These are phyloP conservation scores for Orbilia oligospora DNA, from an alignment of 2,329 filamentous ascomycete species.

Conservation along the genomic window DNA sequence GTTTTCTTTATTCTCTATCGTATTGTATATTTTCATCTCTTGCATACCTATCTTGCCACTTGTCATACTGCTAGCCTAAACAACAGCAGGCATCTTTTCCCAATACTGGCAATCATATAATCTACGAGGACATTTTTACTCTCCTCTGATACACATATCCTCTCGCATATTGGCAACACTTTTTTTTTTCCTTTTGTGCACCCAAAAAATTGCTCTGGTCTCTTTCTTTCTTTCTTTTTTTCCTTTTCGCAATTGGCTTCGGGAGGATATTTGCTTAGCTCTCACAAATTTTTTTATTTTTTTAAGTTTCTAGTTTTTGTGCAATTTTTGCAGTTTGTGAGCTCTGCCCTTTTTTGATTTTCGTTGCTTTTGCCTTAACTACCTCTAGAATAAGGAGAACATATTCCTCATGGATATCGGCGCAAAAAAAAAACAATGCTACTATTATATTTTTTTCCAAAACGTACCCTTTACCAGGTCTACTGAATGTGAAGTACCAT, in stretches of 20 bases:
- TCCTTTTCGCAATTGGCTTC: slow-evolving; percentile 25
- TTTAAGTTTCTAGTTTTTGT: neutral
- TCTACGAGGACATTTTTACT: slow-evolving; percentile 26
- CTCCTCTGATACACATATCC: slow-evolving; percentile 35
- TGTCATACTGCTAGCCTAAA: slow-evolving; percentile 27
- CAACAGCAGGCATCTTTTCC: slow-evolving; percentile 33
- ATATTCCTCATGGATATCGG: slow-evolving; percentile 59
- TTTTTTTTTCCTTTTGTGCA: slow-evolving; percentile 20
- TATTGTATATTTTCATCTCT: slow-evolving; percentile 54
- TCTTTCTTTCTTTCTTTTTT: neutral
- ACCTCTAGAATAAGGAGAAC: slow-evolving; percentile 49
- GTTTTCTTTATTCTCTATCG: slow-evolving; percentile 23
- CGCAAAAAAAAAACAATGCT: slow-evolving; percentile 50
- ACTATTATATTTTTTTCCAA: slow-evolving; percentile 7
- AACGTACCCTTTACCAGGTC: neutral
- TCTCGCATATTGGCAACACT: neutral
- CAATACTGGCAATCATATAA: slow-evolving; percentile 44
- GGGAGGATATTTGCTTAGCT: slow-evolving; percentile 50
- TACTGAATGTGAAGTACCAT: neutral
- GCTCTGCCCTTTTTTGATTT: slow-evolving; percentile 21
- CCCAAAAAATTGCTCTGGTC: neutral
- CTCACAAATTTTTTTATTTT: slow-evolving; percentile 1
- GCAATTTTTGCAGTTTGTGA: slow-evolving; percentile 29
- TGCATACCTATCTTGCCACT: slow-evolving; percentile 40
- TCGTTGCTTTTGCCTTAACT: slow-evolving; percentile 8